phyloP scores from a whole-genome alignment of 257 asterid genomes.

The Salvia hispanica region DNA sequence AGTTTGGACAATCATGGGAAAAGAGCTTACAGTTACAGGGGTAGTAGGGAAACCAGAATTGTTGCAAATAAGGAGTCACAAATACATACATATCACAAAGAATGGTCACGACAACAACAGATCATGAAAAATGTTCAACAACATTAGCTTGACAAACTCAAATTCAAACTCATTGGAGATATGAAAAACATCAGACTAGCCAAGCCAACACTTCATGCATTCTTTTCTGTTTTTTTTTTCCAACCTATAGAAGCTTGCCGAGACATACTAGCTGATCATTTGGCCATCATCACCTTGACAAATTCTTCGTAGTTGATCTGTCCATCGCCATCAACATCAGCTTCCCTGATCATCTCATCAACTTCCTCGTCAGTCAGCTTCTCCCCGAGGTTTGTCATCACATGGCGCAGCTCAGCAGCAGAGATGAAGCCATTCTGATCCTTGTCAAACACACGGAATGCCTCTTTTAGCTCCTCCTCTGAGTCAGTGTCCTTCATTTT shows the following conservation, averaged over 20 bases:
- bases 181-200: slow-evolving; percentile 30
- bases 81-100: slow-evolving; percentile 34
- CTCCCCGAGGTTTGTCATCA: slow-evolving; percentile 77
- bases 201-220: slow-evolving; percentile 29
- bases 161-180: neutral
- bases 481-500: slow-evolving; percentile 79
- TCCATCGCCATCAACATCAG: slow-evolving; percentile 74
- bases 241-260: slow-evolving; percentile 4
- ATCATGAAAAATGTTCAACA: slow-evolving; percentile 35
- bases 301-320: slow-evolving; percentile 74
- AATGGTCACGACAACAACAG: slow-evolving; percentile 34
- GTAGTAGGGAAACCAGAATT: slow-evolving; percentile 22
- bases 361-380: slow-evolving; percentile 76
- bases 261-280: slow-evolving; percentile 36
- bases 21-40: neutral
- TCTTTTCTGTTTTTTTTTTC: slow-evolving; percentile 6
- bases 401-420: slow-evolving; percentile 75
- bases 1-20: slow-evolving; percentile 7
- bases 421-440: slow-evolving; percentile 74
- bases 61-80: slow-evolving; percentile 34
- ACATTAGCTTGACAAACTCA: slow-evolving; percentile 17
- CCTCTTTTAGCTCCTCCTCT: slow-evolving; percentile 76
- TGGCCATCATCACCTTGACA: slow-evolving; percentile 81
- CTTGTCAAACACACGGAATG: slow-evolving; percentile 78
- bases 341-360: slow-evolving; percentile 76